Conservation (phyloP, 352 stramenopile genomes). For the Aphanomyces invadans region DNA sequence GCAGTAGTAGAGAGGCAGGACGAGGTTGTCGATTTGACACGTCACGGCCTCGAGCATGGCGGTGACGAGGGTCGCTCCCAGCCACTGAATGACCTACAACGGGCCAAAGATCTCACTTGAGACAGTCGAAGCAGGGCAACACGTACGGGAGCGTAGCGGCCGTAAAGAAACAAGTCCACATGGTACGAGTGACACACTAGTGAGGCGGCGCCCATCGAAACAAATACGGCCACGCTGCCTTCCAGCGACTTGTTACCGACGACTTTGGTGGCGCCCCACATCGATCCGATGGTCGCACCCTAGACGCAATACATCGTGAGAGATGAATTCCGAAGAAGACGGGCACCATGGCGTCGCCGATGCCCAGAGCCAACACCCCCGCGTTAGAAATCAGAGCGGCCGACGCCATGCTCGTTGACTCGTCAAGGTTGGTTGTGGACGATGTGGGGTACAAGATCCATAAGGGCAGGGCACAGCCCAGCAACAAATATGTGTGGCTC, state of each 20-base stretch:
- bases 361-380: constrained; percentile 55
- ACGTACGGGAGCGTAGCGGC: constrained; percentile 35
- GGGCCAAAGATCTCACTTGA: too few species aligned
- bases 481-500: constrained; percentile 69
- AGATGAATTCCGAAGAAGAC: background rate
- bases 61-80: constrained; percentile 38
- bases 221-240: constrained; percentile 47
- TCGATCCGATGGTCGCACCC: constrained; percentile 48
- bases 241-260: constrained; percentile 64
- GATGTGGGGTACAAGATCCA: constrained; percentile 35
- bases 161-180: constrained; percentile 20
- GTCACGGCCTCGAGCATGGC: constrained; percentile 59
- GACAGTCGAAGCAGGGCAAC: constrained; percentile 16
- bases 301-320: background rate
- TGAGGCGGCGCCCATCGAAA: constrained; percentile 51
- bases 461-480: constrained; percentile 63
- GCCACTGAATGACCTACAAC: constrained; percentile 30
- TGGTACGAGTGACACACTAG: constrained; percentile 42
- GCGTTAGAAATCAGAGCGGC: constrained; percentile 44
- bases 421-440: background rate
- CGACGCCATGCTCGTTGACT: background rate
- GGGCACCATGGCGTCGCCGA: constrained; percentile 63
- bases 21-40: constrained; percentile 77
- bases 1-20: constrained; percentile 66
- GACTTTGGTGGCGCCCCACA: constrained; percentile 37